Conservation (phyloP, 352 stramenopile species). For the Aphanomyces invadans region DNA sequence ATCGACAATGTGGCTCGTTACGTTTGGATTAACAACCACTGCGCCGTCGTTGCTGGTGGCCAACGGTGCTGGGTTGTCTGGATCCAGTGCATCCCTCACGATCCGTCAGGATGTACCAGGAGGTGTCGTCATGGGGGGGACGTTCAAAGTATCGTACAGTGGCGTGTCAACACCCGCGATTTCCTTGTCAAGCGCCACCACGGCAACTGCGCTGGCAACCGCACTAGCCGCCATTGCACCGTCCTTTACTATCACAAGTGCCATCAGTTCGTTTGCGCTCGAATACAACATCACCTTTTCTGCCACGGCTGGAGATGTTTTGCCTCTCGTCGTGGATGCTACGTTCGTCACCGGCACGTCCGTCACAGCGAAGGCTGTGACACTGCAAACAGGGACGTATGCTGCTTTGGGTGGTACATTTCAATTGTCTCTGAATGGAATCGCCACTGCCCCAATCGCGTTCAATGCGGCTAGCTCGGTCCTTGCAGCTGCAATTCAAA, state of each 20-base stretch:
- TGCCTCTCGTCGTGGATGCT: background rate
- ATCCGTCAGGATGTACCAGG: background rate
- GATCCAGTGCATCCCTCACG: background rate
- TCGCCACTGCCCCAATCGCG: background rate
- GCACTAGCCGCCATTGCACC: background rate
- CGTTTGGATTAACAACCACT: conserved; percentile 3
- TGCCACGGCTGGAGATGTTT: conserved; percentile 10
- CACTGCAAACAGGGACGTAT: conserved; percentile 22
- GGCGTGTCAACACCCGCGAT: background rate
- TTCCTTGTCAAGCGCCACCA: background rate
- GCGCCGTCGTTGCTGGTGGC: background rate
- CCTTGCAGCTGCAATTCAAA: background rate
- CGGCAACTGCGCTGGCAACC: background rate
- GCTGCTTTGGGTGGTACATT: conserved; percentile 20
- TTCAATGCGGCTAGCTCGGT: conserved; percentile 1
- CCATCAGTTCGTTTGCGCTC: background rate
- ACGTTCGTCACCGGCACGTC: background rate
- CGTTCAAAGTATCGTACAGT: conserved; percentile 14
- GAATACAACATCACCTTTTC: conserved; percentile 23
- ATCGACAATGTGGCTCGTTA: conserved; percentile 1
- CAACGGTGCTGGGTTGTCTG: background rate
- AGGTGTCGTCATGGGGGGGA: background rate
- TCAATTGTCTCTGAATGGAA: background rate
- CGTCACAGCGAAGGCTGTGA: background rate
- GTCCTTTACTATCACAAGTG: background rate